phyloP scores from a whole-genome alignment of 2,329 filamentous ascomycete species.

The Trichoderma sp. region DNA sequence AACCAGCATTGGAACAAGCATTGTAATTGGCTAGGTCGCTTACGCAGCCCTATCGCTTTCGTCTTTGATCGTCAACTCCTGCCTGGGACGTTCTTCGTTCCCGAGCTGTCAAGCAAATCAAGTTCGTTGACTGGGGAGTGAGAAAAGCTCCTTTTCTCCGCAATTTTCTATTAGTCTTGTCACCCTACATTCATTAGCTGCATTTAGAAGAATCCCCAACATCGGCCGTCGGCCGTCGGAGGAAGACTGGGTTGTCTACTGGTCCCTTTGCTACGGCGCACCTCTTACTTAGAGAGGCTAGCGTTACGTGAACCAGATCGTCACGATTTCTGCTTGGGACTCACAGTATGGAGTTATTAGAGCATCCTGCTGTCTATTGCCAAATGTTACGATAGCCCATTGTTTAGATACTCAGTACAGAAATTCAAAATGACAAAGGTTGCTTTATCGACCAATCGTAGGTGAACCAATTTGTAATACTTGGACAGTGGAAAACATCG shows the following conservation, averaged over 20 bases:
- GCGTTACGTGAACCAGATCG: not conserved
- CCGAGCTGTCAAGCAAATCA: not conserved
- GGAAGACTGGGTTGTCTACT: not conserved
- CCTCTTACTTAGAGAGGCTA: not conserved
- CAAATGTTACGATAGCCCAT: not conserved
- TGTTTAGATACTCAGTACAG: not conserved
- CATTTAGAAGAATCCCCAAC: not conserved
- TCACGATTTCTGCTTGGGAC: not conserved
- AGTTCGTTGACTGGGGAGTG: not conserved
- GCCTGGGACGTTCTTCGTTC: not conserved
- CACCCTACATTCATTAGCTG: not conserved
- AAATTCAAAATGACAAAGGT: not conserved
- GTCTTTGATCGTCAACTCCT: not conserved
- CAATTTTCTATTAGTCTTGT: not conserved
- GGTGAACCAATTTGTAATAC: not conserved
- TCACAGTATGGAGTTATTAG: not conserved
- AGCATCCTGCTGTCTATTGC: not conserved
- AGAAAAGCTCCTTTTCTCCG: not conserved
- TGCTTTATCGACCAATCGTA: not conserved
- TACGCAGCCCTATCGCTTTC: not conserved
- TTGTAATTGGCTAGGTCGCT: not conserved
- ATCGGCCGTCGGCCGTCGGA: not conserved
- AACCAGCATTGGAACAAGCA: not conserved
- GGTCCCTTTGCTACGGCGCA: not conserved
- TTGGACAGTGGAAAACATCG: too few species aligned